These are phyloP conservation scores for Scopulariopsis brevicaulis DNA, from an alignment of 2,329 filamentous ascomycete genomes.

Conservation along the genomic window DNA sequence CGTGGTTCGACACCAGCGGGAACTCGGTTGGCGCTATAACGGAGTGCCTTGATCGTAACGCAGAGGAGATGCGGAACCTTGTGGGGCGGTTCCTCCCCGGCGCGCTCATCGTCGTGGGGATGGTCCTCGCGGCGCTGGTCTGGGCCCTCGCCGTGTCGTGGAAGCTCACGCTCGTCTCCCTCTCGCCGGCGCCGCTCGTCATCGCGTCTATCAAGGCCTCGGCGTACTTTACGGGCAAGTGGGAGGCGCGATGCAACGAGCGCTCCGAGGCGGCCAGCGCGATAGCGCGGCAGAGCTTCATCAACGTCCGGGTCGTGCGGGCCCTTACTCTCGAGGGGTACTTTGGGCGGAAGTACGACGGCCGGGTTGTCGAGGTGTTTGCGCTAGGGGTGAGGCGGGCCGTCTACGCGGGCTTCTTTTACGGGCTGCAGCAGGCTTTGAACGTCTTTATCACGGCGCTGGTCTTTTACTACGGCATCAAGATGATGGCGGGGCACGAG, in stretches of 20 bases:
- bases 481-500: constrained; percentile 37
- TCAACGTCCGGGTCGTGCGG: constrained; percentile 68
- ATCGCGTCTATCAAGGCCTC: constrained; percentile 55
- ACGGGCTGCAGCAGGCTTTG: constrained; percentile 65
- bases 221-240: constrained; percentile 51
- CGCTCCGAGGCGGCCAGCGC: constrained; percentile 47
- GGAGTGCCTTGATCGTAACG: constrained; percentile 66
- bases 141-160: constrained; percentile 71
- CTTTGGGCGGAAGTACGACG: constrained; percentile 57
- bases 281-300: constrained; percentile 49
- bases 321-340: constrained; percentile 62
- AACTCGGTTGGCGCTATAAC: constrained; percentile 52
- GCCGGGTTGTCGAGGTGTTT: constrained; percentile 31
- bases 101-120: constrained; percentile 52
- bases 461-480: constrained; percentile 73
- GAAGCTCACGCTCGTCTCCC: constrained; percentile 68
- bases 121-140: constrained; percentile 55
- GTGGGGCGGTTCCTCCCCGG: constrained; percentile 68
- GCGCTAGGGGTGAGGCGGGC: constrained; percentile 55
- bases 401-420: constrained; percentile 56
- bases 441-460: constrained; percentile 64
- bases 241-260: constrained; percentile 59
- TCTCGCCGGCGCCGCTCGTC: constrained; percentile 58
- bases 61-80: constrained; percentile 79
- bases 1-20: constrained; percentile 64